Evolutionary conservation across 2,329 filamentous ascomycete genomes (phyloP).

Genomic region (Aspergillus luchuensis): DNA sequence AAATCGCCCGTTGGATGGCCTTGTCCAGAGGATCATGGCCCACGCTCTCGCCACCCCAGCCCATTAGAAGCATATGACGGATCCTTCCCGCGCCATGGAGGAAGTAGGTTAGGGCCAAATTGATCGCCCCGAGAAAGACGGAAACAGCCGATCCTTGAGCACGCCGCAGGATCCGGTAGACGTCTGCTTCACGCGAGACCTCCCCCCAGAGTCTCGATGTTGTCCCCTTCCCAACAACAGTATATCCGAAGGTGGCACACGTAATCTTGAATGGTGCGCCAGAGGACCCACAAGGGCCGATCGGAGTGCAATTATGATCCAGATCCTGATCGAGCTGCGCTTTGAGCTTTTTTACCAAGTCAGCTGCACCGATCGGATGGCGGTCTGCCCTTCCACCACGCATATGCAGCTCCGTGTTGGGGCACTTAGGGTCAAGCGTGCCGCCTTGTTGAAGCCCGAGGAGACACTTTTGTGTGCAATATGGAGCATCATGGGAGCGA

Average conservation of each 20-base stretch:
- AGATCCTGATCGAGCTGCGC: constrained; percentile 30
- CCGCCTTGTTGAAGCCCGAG: constrained; percentile 24
- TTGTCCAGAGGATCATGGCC: too few relatives aligned
- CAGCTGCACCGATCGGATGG: constrained; percentile 20
- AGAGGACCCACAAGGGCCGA: constrained; percentile 27
- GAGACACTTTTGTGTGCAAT: constrained; percentile 4
- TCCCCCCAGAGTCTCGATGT: constrained; percentile 28
- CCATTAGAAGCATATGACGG: constrained; percentile 33
- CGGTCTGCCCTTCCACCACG: background rate
- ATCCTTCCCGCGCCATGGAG: constrained; percentile 27
- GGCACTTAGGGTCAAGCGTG: background rate
- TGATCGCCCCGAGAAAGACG: constrained; percentile 30
- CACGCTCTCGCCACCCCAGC: constrained; percentile 24
- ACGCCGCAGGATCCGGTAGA: constrained; percentile 26
- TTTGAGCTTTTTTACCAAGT: constrained; percentile 25
- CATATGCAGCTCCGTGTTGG: background rate
- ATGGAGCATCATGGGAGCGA: background rate
- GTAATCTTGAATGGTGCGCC: constrained; percentile 34
- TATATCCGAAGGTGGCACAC: constrained; percentile 29
- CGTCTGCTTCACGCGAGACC: constrained; percentile 28
- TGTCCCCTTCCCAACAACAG: constrained; percentile 35
- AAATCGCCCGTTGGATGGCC: constrained; percentile 10
- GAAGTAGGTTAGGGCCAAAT: constrained; percentile 28
- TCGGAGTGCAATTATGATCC: constrained; percentile 25
- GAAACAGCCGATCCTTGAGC: constrained; percentile 32